Percentiles rank a stretch among this genome's conserved stretches.
These are phyloP conservation scores for Pleurotus pulmonarius DNA, from an alignment of 768 basidiomycete genomes.

Conservation along the genomic window DNA sequence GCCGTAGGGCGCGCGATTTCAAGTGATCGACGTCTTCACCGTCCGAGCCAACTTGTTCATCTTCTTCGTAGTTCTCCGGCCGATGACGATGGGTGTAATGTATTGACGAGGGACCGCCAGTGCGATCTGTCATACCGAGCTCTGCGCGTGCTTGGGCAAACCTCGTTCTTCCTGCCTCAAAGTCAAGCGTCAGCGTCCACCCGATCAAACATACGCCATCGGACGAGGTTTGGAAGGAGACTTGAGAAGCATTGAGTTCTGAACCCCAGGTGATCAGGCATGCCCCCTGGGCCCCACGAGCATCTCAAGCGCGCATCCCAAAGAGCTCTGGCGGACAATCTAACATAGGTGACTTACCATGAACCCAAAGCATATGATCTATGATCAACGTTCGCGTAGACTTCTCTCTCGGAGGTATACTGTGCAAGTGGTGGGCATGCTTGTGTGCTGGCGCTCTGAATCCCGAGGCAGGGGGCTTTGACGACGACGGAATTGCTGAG, in stretches of 20 bases:
- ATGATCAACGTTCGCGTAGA: constrained; percentile 86
- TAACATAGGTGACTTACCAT: constrained; percentile 32
- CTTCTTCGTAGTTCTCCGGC: constrained; percentile 76
- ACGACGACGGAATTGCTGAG: constrained; percentile 8
- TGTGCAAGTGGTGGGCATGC: constrained; percentile 84
- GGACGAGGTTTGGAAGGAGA: too few relatives aligned
- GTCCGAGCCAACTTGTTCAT: constrained; percentile 62
- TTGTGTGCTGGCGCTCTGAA: constrained; percentile 80
- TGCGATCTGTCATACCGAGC: constrained; percentile 80
- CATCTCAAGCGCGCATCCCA: too few relatives aligned
- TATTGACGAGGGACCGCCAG: constrained; percentile 59
- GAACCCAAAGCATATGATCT: constrained; percentile 86
- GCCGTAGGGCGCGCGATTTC: constrained; percentile 44
- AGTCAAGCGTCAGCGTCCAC: not conserved
- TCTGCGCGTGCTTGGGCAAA: constrained; percentile 84
- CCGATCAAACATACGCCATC: too few relatives aligned
- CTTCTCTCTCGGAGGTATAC: constrained; percentile 84
- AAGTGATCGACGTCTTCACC: constrained; percentile 54
- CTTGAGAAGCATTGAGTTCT: too few relatives aligned
- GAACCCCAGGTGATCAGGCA: not conserved
- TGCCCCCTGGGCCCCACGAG: not conserved
- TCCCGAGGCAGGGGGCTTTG: constrained; percentile 10
- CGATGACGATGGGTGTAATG: constrained; percentile 63
- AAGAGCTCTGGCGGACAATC: not conserved
- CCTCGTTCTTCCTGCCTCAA: constrained; percentile 55